These are phyloP conservation scores for Oropetium thomaeum DNA, from an alignment of 176 grass and related monocot genomes.

Conservation along the genomic window DNA sequence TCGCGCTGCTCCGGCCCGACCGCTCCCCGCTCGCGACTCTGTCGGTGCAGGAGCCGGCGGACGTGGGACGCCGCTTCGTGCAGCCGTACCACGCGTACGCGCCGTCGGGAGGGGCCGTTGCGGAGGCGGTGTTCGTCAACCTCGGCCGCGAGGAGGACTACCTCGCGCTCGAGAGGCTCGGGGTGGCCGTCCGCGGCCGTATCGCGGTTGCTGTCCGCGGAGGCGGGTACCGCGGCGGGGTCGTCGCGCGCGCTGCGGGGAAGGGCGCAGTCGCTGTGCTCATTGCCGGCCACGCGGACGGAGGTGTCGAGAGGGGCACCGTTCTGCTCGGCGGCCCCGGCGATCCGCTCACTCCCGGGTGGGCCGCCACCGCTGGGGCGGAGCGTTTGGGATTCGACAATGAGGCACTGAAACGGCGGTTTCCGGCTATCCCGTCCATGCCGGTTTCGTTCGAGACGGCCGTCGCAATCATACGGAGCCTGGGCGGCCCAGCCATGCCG, in stretches of 20 bases:
- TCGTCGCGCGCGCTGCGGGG: conserved; percentile 62
- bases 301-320: conserved; percentile 80
- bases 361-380: conserved; percentile 46
- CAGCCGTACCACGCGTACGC: conserved; percentile 86
- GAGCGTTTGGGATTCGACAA: conserved; percentile 52
- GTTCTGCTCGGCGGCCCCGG: conserved; percentile 71
- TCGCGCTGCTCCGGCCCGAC: conserved; percentile 58
- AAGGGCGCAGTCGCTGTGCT: conserved; percentile 67
- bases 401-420: conserved; percentile 53
- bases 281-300: conserved; percentile 47
- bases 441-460: conserved; percentile 63
- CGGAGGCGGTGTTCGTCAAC: conserved; percentile 77
- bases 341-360: conserved; percentile 82
- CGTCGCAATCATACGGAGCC: conserved; percentile 45
- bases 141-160: conserved; percentile 79
- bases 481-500: conserved; percentile 55
- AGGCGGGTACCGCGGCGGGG: conserved; percentile 63
- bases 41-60: conserved; percentile 64
- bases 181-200: conserved; percentile 48
- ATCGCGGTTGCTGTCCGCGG: conserved; percentile 54
- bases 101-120: conserved; percentile 52
- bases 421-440: conserved; percentile 81
- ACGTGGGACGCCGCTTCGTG: conserved; percentile 31
- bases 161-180: conserved; percentile 42
- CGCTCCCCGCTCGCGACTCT: conserved; percentile 40